Evolutionary conservation across 2,329 filamentous ascomycete genomes (phyloP), one percentile per base, ranked within the genome.

Genomic region (Clarireedia monteithiana): DNA sequence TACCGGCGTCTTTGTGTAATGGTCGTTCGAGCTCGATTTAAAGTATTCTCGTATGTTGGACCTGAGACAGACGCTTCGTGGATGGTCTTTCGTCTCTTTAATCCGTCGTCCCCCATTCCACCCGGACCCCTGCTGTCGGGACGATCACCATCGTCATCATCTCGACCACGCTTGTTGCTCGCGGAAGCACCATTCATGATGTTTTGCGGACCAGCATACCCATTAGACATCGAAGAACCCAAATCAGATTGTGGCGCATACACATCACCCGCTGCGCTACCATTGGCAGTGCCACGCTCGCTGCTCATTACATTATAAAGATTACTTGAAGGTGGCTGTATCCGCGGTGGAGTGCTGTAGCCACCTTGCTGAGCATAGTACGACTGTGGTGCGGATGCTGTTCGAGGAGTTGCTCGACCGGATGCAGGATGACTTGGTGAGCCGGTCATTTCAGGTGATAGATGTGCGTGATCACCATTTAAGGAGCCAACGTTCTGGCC

Each of bases 261-360:
- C 6, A 85, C 81, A 62, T 95, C 89, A 50, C 79, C 79, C 20
- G 79, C 73, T 12, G 82, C 72, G 30, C 77, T 79, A n/a, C 86
- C 86, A 63, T 89, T 89, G 17, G 80, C 75, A 10, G 82, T 71
- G 30, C 77, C 82, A 26, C 89, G 82, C 58, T 89, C 87, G 68
- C 89, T 90, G 69, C 86, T 91, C 75, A 95, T 91, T 60, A 95
- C 86, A 71, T 85, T 95, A 77, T 95, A 95, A 50, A 96, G 76
- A 68, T 84, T 95, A 75, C 89, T 91, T 0, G 88, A 85, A 3
- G 86, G 80, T 58, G 84, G 77, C 56, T 78, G 75, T 7, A 81
- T 77, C 44, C 90, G 85, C 23, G 91, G 90, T 49, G 91, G 87
- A 0, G 89, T 91, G 69, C 77, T 86, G 73, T 95, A 95, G 26